Evolutionary conservation across 2,329 filamentous ascomycete species (phyloP), one percentile per base, ranked within the genome.

Genomic region (Aspergillus sp.): DNA sequence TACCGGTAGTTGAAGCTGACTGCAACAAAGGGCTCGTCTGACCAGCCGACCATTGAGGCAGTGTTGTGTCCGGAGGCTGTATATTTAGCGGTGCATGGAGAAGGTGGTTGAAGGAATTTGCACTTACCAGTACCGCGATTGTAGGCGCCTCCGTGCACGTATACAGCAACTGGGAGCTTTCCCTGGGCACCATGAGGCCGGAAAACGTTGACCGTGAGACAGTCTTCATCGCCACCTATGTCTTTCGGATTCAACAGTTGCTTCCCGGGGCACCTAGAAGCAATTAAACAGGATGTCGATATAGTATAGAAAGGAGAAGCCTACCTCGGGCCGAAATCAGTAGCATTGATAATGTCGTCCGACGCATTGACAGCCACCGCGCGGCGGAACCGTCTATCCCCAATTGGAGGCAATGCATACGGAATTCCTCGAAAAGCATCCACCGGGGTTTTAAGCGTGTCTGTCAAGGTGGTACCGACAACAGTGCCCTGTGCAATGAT

Each of bases 31-130:
- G 79, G 79, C 30, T 72, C 70, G 3, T 75, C 73, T 1, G 79
- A 74, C 72, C 83, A 88, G 5, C 83, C 80, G 13, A 88, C 83
- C 74, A 90, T 85, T 38, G 83, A 84, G 0, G 81, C 82, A 63
- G 88, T 84, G 68, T 90, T 82, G 59, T 88, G 81, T 67, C 76
- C 77, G 58, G 64, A 51, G 23, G 50, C 62, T 38, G 17, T 15
- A 6, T 15, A 8, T n/a, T 62, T 17, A 60, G 57, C 41, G 32
- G 5, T 36, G 11, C 11, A 13, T 19, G 1, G 5, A 17, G 21
- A 21, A 27, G 25, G 25, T 27, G 6, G 2, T 27, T 27, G 2
- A 8, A 27, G 25, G 25, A 7, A 27, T 27, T 27, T 27, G 25
- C 25, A n/a, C 55, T 8, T 59, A 63, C 69, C 71, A 4, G 67